Conservation (phyloP, 768 basidiomycete genomes). For the Gautieria morchelliformis region DNA sequence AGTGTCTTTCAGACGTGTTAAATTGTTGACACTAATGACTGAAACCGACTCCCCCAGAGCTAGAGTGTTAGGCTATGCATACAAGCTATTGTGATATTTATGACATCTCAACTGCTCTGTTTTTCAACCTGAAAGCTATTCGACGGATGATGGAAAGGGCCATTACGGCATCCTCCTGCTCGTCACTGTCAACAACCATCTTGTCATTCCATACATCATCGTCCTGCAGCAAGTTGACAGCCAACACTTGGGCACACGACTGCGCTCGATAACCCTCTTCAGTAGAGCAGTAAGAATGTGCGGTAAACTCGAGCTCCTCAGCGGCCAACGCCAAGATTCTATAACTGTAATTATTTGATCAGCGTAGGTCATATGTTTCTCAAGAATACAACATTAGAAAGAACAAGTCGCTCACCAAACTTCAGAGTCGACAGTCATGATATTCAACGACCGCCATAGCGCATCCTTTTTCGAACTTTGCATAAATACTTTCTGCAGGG, state of each 20-base stretch:
- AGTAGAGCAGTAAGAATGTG: conserved; percentile 41
- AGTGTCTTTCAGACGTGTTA: too few species aligned
- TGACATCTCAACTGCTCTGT: not conserved
- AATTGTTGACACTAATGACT: too few species aligned
- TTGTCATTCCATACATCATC: not conserved
- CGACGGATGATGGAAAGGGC: not conserved
- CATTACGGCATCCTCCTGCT: not conserved
- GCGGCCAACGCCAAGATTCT: conserved; percentile 33
- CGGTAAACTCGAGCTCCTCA: conserved; percentile 37
- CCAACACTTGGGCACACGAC: conserved; percentile 21
- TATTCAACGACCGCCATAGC: conserved; percentile 20
- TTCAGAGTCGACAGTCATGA: conserved; percentile 11
- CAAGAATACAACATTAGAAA: not conserved
- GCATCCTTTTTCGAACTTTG: conserved; percentile 15
- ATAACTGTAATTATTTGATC: conserved; percentile 17
- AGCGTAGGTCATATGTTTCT: not conserved
- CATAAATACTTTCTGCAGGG: conserved; percentile 30
- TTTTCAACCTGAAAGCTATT: not conserved
- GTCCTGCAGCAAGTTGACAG: conserved; percentile 24
- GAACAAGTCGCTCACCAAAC: conserved; percentile 16
- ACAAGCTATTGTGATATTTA: too few species aligned
- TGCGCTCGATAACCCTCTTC: conserved; percentile 38
- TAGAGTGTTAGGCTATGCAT: too few species aligned
- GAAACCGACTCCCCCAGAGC: too few species aligned
- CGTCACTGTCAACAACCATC: not conserved